Evolutionary conservation across 257 asterid genomes (phyloP).

Genomic region (Penstemon newberryi): DNA sequence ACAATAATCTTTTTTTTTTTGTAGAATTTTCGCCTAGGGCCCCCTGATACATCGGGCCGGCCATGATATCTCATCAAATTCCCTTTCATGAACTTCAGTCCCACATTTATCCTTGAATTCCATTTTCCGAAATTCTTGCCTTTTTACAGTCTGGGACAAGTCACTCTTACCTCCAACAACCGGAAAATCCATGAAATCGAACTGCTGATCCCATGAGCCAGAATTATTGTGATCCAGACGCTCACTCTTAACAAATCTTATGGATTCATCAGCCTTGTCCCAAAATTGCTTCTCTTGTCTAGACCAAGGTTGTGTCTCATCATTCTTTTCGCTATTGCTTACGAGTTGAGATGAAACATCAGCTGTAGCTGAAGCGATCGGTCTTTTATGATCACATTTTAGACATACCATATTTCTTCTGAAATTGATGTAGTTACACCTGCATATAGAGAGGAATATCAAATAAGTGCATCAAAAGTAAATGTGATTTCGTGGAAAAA

Average conservation of each 20-base stretch:
- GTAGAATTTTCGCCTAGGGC: too few species aligned
- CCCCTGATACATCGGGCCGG: too few species aligned
- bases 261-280: slow-evolving; percentile 25
- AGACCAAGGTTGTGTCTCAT: slow-evolving; percentile 38
- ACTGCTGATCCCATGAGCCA: slow-evolving; percentile 27
- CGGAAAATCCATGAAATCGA: slow-evolving; percentile 61
- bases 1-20: too few species aligned
- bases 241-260: slow-evolving; percentile 39
- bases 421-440: slow-evolving; percentile 93
- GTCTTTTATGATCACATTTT: slow-evolving; percentile 86
- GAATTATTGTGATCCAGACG: slow-evolving; percentile 35
- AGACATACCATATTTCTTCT: slow-evolving; percentile 79
- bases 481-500: too few species aligned
- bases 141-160: slow-evolving; percentile 45
- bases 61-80: slow-evolving; percentile 26
- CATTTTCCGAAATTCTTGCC: slow-evolving; percentile 60
- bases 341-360: slow-evolving; percentile 30
- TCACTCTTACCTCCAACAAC: slow-evolving; percentile 74
- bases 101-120: slow-evolving; percentile 41
- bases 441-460: slow-evolving; percentile 28
- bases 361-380: slow-evolving; percentile 44
- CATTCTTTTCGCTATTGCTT: slow-evolving; percentile 27
- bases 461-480: background rate
- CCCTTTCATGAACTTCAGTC: slow-evolving; percentile 33
- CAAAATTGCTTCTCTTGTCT: slow-evolving; percentile 36